phyloP scores from a whole-genome alignment of 768 basidiomycete species.

The Mycena metata region DNA sequence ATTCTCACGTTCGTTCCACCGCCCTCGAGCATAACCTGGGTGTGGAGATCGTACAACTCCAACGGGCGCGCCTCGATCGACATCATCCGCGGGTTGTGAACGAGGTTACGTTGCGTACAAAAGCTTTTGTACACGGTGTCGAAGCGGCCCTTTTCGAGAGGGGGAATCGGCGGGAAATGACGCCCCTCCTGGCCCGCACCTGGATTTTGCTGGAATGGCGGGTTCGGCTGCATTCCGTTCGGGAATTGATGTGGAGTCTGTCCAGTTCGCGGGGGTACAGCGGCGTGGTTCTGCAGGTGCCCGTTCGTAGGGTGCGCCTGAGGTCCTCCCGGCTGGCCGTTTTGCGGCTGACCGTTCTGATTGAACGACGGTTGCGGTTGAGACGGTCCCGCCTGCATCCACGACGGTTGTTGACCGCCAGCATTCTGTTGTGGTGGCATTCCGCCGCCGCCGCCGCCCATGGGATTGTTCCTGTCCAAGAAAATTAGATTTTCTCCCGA shows the following conservation, averaged over 20 bases:
- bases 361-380: constrained; percentile 37
- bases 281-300: constrained; percentile 46
- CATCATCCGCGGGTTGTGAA: constrained; percentile 57
- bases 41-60: constrained; percentile 73
- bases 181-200: constrained; percentile 30
- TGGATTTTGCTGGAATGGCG: constrained; percentile 44
- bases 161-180: constrained; percentile 44
- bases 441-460: constrained; percentile 3
- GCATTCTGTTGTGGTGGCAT: constrained; percentile 20
- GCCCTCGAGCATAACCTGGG: constrained; percentile 69
- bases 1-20: constrained; percentile 62
- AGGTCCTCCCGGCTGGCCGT: constrained; percentile 43
- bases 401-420: constrained; percentile 20
- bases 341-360: constrained; percentile 39
- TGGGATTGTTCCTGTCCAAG: neutral
- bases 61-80: constrained; percentile 67
- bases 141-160: constrained; percentile 67
- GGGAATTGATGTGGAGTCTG: constrained; percentile 54
- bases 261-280: constrained; percentile 54
- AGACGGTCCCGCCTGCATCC: constrained; percentile 34
- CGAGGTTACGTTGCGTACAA: constrained; percentile 56
- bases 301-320: constrained; percentile 49
- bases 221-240: constrained; percentile 52
- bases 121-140: constrained; percentile 64
- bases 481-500: neutral